Conservation (phyloP, 2,329 filamentous ascomycete genomes). For the Aspergillus awamori region DNA sequence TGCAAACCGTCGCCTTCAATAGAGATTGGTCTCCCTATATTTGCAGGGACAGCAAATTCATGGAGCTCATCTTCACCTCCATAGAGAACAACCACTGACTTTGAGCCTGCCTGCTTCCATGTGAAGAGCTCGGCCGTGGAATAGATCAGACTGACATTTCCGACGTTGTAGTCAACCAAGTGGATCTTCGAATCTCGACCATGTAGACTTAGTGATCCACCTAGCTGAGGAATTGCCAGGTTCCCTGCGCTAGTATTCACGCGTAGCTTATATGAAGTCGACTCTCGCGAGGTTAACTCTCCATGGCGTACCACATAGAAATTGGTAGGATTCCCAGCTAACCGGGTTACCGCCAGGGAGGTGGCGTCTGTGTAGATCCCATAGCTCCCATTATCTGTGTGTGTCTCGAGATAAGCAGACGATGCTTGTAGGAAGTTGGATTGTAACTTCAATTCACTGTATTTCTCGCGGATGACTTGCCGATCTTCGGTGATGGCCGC, state of each 20-base stretch:
- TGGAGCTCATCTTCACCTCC: slow-evolving; percentile 32
- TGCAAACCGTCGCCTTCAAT: slow-evolving; percentile 13
- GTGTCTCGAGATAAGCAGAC: slow-evolving; percentile 65
- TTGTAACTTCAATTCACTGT: slow-evolving; percentile 72
- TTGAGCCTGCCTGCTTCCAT: slow-evolving; percentile 9
- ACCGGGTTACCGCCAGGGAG: not conserved
- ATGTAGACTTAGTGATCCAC: slow-evolving; percentile 4
- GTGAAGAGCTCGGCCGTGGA: slow-evolving; percentile 35
- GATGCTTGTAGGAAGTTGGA: slow-evolving; percentile 75
- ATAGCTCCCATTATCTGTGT: slow-evolving; percentile 42
- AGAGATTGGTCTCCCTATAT: slow-evolving; percentile 17
- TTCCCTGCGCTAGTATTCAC: slow-evolving; percentile 3
- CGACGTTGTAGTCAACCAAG: slow-evolving; percentile 35
- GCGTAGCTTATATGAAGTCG: not conserved
- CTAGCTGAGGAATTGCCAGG: slow-evolving; percentile 1
- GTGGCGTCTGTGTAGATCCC: slow-evolving; percentile 9
- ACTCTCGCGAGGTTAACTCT: slow-evolving; percentile 18
- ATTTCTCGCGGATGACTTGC: slow-evolving; percentile 70
- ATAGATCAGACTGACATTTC: slow-evolving; percentile 31
- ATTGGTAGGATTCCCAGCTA: not conserved
- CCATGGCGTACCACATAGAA: slow-evolving; percentile 17
- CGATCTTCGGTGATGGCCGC: slow-evolving; percentile 69
- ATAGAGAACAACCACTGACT: slow-evolving; percentile 31
- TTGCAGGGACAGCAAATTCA: slow-evolving; percentile 27
- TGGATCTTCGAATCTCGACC: slow-evolving; percentile 29